Base-by-base conservation (phyloP, 2,329 filamentous ascomycete species). In the Microcyclosporella mali region DNA sequence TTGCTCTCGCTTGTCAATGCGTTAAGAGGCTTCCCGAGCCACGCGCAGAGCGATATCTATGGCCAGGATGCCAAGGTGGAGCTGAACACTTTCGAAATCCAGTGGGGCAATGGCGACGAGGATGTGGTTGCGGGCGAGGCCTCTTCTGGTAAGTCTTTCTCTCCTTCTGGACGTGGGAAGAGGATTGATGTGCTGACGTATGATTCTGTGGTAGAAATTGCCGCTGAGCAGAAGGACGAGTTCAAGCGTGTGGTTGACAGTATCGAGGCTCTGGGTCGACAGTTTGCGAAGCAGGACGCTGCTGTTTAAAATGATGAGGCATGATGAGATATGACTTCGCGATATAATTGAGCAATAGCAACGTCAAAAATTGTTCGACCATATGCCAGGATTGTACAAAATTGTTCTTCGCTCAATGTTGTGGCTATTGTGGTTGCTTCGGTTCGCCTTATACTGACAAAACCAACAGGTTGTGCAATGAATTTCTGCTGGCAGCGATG, bases 171-270 rank as follows among this genome's bases (percentile, higher is more conserved):
- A n/a, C 21, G 21, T 25, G 4, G 21, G 4, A 25, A 4, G 21
- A 25, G 21, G 9, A 9, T 25, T 25, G 21, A 9, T 9, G 21
- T 25, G 21, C 21, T 25, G 21, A 25, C 9, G 9, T 25, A 6
- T 25, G n/a, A n/a, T n/a, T n/a, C n/a, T n/a, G 21, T 2, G 51
- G 50, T 12, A 25, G 63, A 66, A 43, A 47, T 69, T 14, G 60
- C 60, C 1, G 58, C 50, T 6, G 66, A 70, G 61, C 61, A 64
- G 49, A 70, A 68, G 58, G 61, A 68, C 40, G 65, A 65, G 21
- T 69, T 69, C 50, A 67, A 66, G 62, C 54, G 66, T 25, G 58
- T 69, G 14, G 62, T 53, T n/a, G 63, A 69, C 25, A 67, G 64
- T 47, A 66, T 70, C 31, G 65, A 68, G 51, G 65, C 66, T 35